Evolutionary conservation across 1,139 yeast species (phyloP).

Genomic region (Suhomyces yuchorum): DNA sequence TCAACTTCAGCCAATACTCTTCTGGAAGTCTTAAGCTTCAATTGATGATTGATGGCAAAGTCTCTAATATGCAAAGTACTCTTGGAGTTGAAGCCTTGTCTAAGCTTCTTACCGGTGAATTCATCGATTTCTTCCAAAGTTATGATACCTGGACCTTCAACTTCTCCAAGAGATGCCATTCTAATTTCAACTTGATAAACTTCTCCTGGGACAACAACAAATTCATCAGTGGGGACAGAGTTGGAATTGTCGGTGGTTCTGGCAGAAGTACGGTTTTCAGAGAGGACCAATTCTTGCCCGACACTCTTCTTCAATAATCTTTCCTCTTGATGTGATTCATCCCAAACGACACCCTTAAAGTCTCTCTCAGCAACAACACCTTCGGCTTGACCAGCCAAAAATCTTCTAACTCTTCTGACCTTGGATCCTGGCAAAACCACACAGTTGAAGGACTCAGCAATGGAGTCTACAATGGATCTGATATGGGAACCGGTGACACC

Average conservation of each 20-base stretch:
- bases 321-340: conserved; percentile 77
- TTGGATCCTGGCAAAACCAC: conserved; percentile 88
- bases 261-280: conserved; percentile 41
- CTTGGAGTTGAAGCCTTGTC: conserved; percentile 54
- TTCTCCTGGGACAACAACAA: conserved; percentile 75
- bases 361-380: conserved; percentile 90
- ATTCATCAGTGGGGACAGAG: conserved; percentile 77
- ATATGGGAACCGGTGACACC: conserved; percentile 67
- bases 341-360: conserved; percentile 92
- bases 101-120: conserved; percentile 62
- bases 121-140: conserved; percentile 68
- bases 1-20: conserved; percentile 71
- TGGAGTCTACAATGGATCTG: conserved; percentile 73
- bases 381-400: conserved; percentile 93
- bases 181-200: conserved; percentile 82
- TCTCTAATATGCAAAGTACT: conserved; percentile 85
- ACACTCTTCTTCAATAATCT: conserved; percentile 50
- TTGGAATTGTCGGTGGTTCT: conserved; percentile 32
- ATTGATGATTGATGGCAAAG: conserved; percentile 73
- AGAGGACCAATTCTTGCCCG: conserved; percentile 42
- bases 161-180: conserved; percentile 67
- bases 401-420: conserved; percentile 87
- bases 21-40: conserved; percentile 76
- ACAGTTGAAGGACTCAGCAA: conserved; percentile 82
- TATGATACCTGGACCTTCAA: conserved; percentile 60